Conservation (phyloP, 371 early-diverging fungal species). For the Rhizopus delemar region DNA sequence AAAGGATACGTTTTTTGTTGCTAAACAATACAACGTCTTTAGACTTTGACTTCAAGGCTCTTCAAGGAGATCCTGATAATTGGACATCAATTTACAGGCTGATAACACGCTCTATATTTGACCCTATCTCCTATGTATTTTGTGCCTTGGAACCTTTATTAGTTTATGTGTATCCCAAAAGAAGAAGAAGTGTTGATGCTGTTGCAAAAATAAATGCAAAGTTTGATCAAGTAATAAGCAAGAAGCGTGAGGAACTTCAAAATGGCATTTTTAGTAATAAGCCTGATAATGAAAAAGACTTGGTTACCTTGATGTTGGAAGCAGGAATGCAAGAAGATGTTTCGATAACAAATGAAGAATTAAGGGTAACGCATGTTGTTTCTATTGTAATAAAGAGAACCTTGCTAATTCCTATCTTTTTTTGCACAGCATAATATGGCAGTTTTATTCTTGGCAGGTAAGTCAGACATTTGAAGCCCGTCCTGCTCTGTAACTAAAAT, state of each 20-base stretch:
- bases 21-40: background rate
- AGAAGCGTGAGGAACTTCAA: conserved; percentile 10
- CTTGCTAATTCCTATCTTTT: background rate
- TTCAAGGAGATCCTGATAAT: conserved; percentile 29
- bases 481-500: conserved; percentile 6
- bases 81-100: conserved; percentile 32
- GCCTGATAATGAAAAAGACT: conserved; percentile 18
- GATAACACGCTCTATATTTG: conserved; percentile 15
- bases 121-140: conserved; percentile 18
- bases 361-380: conserved; percentile 2
- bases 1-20: background rate
- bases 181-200: conserved; percentile 19
- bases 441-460: conserved; percentile 32
- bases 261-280: conserved; percentile 11
- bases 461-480: too few relatives aligned
- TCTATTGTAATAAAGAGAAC: background rate
- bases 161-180: conserved; percentile 19
- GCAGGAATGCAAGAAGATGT: conserved; percentile 11
- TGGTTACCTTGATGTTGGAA: conserved; percentile 24
- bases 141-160: conserved; percentile 14
- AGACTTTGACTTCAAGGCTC: conserved; percentile 34
- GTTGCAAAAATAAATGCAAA: conserved; percentile 13
- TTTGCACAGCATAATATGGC: conserved; percentile 17
- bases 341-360: conserved; percentile 10
- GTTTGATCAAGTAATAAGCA: conserved; percentile 12